Evolutionary conservation across 2,329 filamentous ascomycete species (phyloP), one percentile per base, ranked within the genome.

Genomic region (Sporothrix mexicana): DNA sequence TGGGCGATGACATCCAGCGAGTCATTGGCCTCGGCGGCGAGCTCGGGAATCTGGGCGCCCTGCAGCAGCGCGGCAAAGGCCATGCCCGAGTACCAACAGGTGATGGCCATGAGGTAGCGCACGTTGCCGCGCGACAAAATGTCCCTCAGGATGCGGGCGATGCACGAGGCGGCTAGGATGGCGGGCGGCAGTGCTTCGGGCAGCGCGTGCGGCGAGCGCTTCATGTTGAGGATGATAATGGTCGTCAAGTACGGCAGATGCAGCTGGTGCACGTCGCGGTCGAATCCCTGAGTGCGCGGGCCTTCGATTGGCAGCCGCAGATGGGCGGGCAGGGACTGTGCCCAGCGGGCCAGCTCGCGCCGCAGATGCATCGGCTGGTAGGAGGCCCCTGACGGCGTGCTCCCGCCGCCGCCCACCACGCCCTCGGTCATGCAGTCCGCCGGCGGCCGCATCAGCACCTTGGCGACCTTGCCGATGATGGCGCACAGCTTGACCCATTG

Each of bases 231-330:
- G 5, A 71, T 51, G 47, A 71, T 66, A 17, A 71, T 49, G 17
- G 69, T 66, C 1, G 69, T 66, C n/a, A 71, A 47, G 20, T 71
- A 71, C 1, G 57, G 69, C n/a, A 71, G 9, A 17, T 71, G 69
- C 10, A 71, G 47, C 47, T 71, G 69, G 49, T 71, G 69, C 10
- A 71, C 69, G n/a, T 71, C 69, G 36, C 57, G 57, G 59, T 71
- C 69, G n/a, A 71, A 66, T 0, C 45, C 30, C 30, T 45, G 17
- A 0, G 69, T 71, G 47, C 36, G 59, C 0, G 69, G n/a, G n/a
- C 25, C 9, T 7, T 41, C 23, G n/a, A 71, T 66, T 25, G 69
- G 69, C 6, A 66, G n/a, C 6, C 23, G 25, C 20, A 71, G 12
- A 20, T 66, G 69, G 9, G 59, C 47, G 3, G 59, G 69, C n/a